These are phyloP conservation scores for Thielaviopsis populi DNA, from an alignment of 2,329 filamentous ascomycete species.

Conservation along the genomic window DNA sequence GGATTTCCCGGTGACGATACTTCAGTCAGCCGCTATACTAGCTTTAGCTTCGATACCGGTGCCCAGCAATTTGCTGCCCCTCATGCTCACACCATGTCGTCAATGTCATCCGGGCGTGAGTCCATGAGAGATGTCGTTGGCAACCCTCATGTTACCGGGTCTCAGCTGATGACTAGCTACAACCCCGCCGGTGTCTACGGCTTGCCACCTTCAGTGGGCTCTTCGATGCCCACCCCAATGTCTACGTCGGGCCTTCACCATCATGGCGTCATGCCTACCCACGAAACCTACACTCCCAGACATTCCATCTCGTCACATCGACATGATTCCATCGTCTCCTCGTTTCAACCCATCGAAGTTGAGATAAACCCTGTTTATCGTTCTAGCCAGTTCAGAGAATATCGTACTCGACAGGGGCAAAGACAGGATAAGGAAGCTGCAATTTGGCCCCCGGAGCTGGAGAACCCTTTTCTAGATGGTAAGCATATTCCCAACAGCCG, in stretches of 20 bases:
- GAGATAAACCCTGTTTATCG: slow-evolving; percentile 44
- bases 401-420: slow-evolving; percentile 48
- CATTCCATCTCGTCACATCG: slow-evolving; percentile 8
- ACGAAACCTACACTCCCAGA: slow-evolving; percentile 8
- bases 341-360: slow-evolving; percentile 19
- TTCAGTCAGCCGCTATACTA: slow-evolving; percentile 6
- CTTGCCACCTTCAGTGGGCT: slow-evolving; percentile 6
- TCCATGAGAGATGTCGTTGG: slow-evolving; percentile 4
- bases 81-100: slow-evolving; percentile 32
- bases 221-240: slow-evolving; percentile 5
- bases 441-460: slow-evolving; percentile 47
- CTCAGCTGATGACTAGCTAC: slow-evolving; percentile 13
- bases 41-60: slow-evolving; percentile 19
- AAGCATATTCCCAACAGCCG: slow-evolving; percentile 21
- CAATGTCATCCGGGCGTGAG: slow-evolving; percentile 1
- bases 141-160: slow-evolving; percentile 1
- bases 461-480: slow-evolving; percentile 55
- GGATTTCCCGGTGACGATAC: slow-evolving; percentile 4
- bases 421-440: slow-evolving; percentile 42
- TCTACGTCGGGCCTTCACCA: not conserved
- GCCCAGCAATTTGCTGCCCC: slow-evolving; percentile 31
- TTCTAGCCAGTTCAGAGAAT: slow-evolving; percentile 48
- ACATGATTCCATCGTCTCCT: slow-evolving; percentile 12
- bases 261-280: not conserved
- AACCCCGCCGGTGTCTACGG: slow-evolving; percentile 8